Evolutionary conservation across 129 eudicot species (phyloP), one percentile per base, ranked within the genome.

Genomic region (Escallonia herrerae): DNA sequence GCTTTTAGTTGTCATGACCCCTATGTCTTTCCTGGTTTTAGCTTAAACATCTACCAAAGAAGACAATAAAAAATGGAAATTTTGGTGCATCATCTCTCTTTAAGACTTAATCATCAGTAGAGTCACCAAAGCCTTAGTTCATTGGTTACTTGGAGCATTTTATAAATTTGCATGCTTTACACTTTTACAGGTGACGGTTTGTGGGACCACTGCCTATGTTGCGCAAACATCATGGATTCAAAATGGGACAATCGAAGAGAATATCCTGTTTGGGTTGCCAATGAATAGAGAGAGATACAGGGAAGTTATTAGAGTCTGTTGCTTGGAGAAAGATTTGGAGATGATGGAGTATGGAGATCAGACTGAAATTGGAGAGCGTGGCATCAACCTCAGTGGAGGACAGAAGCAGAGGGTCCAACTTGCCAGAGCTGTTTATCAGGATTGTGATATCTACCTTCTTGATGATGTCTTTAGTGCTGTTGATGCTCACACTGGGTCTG

Each of bases 211-310:
- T 5, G 99, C 96, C 4, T 93, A 89, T 64, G 99, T 93, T 63
- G 95, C 99, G 9, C 99, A 93, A 68, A 79, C 95, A 3, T 75
- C 99, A 15, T 90, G 97, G 97, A 90, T 90, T 22, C 97, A 82
- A 56, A 87, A 72, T 52, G 97, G 93, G 58, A 84, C 95, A 5
- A 76, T 90, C 22, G 78, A 84, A 68, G 93, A 84, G 22, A 90
- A 90, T 63, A 82, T 90, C 59, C 48, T 84, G 51, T 93, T 93
- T 55, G 99, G 99, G 43, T 60, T 73, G 78, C 87, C 96, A 4
- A 81, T 93, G 99, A 67, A 73, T 63, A 58, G 57, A 63, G 78
- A 76, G 64, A 89, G 69, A 39, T 86, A 93, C 83, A 72, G 61
- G 58, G 79, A 86, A 66, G 91, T 77, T 33, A 49, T 93, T 49